Conservation (phyloP, 768 basidiomycete genomes). For the Auriscalpium vulgare region DNA sequence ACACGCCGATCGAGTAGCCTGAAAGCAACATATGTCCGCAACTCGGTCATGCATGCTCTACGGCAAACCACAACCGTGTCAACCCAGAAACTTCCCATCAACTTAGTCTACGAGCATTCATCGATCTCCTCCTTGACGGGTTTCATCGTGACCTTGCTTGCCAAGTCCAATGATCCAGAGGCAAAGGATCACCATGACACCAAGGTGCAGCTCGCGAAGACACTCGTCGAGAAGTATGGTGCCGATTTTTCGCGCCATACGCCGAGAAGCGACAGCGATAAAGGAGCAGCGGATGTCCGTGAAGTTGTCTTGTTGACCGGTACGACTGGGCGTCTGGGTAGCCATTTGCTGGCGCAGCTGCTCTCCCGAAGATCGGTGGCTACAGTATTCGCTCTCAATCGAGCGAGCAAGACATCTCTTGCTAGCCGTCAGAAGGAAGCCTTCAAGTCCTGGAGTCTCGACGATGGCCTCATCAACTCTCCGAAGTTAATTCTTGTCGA, state of each 20-base stretch:
- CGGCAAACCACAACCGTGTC: constrained; percentile 13
- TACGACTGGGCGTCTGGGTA: background rate
- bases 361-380: background rate
- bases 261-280: too few relatives aligned
- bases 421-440: background rate
- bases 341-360: background rate
- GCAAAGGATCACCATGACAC: constrained; percentile 9
- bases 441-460: background rate
- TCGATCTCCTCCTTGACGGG: constrained; percentile 14
- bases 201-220: background rate
- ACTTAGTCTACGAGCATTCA: constrained; percentile 31
- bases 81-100: constrained; percentile 17
- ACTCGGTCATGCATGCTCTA: constrained; percentile 21
- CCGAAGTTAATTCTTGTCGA: background rate
- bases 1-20: constrained; percentile 15
- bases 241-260: too few relatives aligned
- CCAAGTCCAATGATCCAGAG: background rate
- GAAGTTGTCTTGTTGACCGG: background rate
- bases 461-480: background rate
- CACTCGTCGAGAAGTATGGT: too few relatives aligned
- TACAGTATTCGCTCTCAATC: background rate
- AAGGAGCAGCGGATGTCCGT: background rate
- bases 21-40: constrained; percentile 26
- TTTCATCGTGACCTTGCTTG: too few relatives aligned
- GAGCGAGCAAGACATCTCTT: background rate